Conservation (phyloP, 768 basidiomycete species). For the Lactifluus pinguis region DNA sequence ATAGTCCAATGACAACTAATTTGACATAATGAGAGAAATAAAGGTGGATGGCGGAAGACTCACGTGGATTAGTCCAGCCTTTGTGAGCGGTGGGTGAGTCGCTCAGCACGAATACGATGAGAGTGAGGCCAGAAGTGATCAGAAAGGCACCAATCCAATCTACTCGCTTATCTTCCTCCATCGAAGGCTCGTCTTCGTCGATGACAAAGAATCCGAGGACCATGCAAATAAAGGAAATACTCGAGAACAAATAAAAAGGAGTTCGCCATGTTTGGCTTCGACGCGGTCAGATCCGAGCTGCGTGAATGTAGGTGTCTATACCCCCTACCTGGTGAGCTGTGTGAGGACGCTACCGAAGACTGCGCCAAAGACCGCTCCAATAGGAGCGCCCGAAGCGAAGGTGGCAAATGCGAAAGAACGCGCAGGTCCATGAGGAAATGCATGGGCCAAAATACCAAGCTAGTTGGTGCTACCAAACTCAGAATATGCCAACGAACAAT, state of each 20-base stretch:
- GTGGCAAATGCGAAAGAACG: conserved; percentile 75
- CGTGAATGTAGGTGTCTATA: neutral
- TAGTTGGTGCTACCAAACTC: conserved; percentile 22
- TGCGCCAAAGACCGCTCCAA: conserved; percentile 67
- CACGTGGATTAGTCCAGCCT: conserved; percentile 54
- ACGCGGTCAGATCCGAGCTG: neutral
- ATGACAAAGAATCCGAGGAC: conserved; percentile 51
- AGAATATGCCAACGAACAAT: conserved; percentile 1
- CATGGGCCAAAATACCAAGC: conserved; percentile 75
- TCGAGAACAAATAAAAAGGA: conserved; percentile 50
- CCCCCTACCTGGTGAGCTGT: conserved; percentile 19
- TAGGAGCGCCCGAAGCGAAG: conserved; percentile 76
- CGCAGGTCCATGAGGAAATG: conserved; percentile 59
- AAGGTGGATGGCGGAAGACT: conserved; percentile 18
- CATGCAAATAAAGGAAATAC: conserved; percentile 43
- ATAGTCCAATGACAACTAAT: conserved; percentile 63
- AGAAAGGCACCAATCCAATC: conserved; percentile 74
- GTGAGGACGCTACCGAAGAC: conserved; percentile 66
- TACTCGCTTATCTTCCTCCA: conserved; percentile 34
- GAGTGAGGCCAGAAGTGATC: conserved; percentile 53
- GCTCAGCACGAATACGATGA: conserved; percentile 67
- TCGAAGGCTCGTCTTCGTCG: conserved; percentile 40
- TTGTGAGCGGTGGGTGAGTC: conserved; percentile 51
- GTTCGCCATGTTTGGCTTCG: conserved; percentile 52
- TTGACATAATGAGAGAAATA: conserved; percentile 17